A percentile compares a stretch with the other conserved stretches of the same genome.
These are phyloP conservation scores for Puccinia sorghi DNA, from an alignment of 1,284 basidiomycete species.

Conservation along the genomic window DNA sequence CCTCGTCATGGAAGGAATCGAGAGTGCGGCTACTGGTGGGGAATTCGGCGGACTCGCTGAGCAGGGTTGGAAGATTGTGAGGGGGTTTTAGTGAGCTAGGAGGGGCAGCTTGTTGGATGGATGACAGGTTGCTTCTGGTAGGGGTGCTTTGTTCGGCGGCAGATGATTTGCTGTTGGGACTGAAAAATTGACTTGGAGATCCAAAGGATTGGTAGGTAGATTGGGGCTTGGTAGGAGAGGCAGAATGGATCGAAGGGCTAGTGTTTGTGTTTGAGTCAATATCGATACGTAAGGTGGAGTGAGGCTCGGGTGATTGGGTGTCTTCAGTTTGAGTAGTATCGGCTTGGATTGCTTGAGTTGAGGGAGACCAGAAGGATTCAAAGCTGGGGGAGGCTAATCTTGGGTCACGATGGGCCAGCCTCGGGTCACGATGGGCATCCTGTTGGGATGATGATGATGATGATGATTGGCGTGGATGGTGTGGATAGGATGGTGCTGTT, in stretches of 20 bases:
- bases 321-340: not conserved
- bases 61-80: not conserved
- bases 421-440: not conserved
- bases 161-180: not conserved
- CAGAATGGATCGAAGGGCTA: not conserved
- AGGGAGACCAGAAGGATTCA: constrained; percentile 18
- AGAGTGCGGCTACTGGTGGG: not conserved
- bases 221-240: constrained; percentile 21
- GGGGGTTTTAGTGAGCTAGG: constrained; percentile 15
- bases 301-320: not conserved
- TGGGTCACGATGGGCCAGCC: constrained; percentile 4
- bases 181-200: constrained; percentile 39
- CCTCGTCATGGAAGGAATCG: not conserved
- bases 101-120: not conserved
- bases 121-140: not conserved
- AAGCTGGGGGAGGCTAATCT: constrained; percentile 17
- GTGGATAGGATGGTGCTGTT: constrained; percentile 25
- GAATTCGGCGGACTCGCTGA: not conserved
- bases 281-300: not conserved
- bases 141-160: constrained; percentile 4
- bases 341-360: not conserved
- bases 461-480: not conserved
- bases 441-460: not conserved
- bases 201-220: constrained; percentile 49
- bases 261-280: not conserved